These are phyloP conservation scores for Sporothrix dimorphospora DNA, from an alignment of 2,329 filamentous ascomycete species.

Conservation along the genomic window DNA sequence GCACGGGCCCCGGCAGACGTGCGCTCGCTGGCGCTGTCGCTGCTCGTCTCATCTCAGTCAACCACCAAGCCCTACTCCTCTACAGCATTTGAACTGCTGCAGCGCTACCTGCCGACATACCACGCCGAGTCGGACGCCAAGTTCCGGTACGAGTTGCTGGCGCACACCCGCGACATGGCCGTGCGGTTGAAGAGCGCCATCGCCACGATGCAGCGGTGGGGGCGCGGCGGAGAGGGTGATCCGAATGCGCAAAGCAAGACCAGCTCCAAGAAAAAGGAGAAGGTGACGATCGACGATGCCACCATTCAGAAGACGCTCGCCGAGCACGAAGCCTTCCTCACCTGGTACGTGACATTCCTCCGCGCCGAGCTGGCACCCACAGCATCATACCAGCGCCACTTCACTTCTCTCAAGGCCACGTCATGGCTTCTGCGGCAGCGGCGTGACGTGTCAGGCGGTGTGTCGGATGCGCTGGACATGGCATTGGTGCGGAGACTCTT, in stretches of 20 bases:
- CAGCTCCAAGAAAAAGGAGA: background rate
- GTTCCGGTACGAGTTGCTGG: constrained; percentile 78
- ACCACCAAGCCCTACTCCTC: constrained; percentile 72
- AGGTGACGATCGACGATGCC: background rate
- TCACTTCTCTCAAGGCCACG: constrained; percentile 75
- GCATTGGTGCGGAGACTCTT: constrained; percentile 39
- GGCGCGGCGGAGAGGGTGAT: constrained; percentile 40
- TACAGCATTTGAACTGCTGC: constrained; percentile 64
- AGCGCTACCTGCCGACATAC: constrained; percentile 67
- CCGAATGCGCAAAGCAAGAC: constrained; percentile 38
- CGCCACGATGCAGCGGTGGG: constrained; percentile 55
- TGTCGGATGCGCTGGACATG: constrained; percentile 37
- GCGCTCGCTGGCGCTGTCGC: constrained; percentile 77
- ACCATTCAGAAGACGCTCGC: constrained; percentile 41
- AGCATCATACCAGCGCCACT: constrained; percentile 87
- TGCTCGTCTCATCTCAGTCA: constrained; percentile 75
- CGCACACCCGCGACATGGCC: constrained; percentile 74
- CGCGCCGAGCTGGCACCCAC: constrained; percentile 75
- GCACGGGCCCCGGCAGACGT: constrained; percentile 64
- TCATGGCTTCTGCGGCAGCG: constrained; percentile 69
- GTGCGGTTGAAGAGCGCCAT: constrained; percentile 73
- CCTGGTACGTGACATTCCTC: constrained; percentile 75
- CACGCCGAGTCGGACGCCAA: constrained; percentile 86
- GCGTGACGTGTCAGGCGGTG: constrained; percentile 53
- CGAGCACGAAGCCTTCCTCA: constrained; percentile 66